Evolutionary conservation across 345 rosid genomes (phyloP).

Genomic region (Eucalyptus microcorys): DNA sequence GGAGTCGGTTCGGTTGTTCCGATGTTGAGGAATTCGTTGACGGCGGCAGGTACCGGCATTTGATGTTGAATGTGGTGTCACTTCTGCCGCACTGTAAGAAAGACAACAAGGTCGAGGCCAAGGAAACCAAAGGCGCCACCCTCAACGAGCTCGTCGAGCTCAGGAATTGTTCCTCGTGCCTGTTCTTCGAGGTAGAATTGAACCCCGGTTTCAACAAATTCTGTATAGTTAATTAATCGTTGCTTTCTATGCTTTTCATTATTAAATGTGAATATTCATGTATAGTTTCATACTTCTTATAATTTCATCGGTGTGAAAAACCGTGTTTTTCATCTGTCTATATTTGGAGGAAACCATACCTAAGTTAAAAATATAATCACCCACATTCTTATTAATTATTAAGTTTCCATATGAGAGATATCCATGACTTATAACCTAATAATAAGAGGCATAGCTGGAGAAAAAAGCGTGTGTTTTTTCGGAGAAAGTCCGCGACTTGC

Average conservation of each 20-base stretch:
- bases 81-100: slow-evolving; percentile 93
- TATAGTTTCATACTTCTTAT: too few species aligned
- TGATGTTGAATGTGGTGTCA: slow-evolving; percentile 93
- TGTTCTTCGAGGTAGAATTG: slow-evolving; percentile 74
- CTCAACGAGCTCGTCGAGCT: slow-evolving; percentile 89
- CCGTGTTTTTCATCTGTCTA: too few species aligned
- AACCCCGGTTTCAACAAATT: not conserved
- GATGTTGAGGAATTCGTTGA: not conserved
- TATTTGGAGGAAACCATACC: too few species aligned
- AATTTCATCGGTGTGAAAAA: too few species aligned
- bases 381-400: too few species aligned
- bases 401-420: too few species aligned
- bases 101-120: slow-evolving; percentile 85
- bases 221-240: not conserved
- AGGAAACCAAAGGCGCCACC: slow-evolving; percentile 62
- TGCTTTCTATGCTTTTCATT: not conserved
- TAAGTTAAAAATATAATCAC: too few species aligned
- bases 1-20: not conserved
- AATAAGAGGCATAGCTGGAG: too few species aligned
- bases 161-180: slow-evolving; percentile 69
- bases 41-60: slow-evolving; percentile 63
- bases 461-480: not conserved
- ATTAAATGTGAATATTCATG: not conserved
- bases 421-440: too few species aligned
- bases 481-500: not conserved